A percentile compares a stretch with the other conserved stretches of the same genome.
Conservation (phyloP, 1,284 basidiomycete species). For the Melanopsichium pennsylvanicum region DNA sequence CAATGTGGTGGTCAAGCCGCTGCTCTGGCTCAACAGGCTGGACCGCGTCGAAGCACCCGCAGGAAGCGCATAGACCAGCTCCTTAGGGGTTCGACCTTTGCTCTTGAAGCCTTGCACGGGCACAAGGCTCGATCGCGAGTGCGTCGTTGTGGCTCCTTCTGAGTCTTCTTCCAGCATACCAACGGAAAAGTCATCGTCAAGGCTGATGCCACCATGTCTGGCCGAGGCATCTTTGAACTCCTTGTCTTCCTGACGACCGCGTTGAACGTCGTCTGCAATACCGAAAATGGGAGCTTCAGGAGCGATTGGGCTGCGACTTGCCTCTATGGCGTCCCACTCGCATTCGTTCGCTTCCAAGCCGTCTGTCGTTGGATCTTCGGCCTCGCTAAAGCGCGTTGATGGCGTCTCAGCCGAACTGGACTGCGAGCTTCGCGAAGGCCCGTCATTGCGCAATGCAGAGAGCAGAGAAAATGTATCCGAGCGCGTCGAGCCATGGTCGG, state of each 20-base stretch:
- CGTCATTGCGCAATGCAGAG: slow-evolving; percentile 21
- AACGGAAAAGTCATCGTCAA: slow-evolving; percentile 41
- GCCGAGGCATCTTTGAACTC: not conserved
- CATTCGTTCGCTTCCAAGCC: slow-evolving; percentile 14
- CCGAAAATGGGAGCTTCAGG: slow-evolving; percentile 9
- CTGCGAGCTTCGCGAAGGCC: slow-evolving; percentile 20
- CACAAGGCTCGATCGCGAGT: slow-evolving; percentile 9
- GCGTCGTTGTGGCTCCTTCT: slow-evolving; percentile 7
- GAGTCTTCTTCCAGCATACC: slow-evolving; percentile 35
- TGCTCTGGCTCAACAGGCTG: slow-evolving; percentile 36
- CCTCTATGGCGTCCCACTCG: slow-evolving; percentile 38
- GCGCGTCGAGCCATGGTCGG: slow-evolving; percentile 9
- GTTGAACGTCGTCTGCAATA: not conserved
- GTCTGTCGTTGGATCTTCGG: slow-evolving; percentile 10
- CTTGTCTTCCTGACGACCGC: not conserved
- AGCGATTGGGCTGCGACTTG: slow-evolving; percentile 18
- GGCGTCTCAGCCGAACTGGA: slow-evolving; percentile 42
- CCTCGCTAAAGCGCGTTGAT: slow-evolving; percentile 32
- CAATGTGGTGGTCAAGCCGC: slow-evolving; percentile 4
- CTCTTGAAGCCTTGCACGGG: not conserved
- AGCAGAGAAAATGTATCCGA: slow-evolving; percentile 24
- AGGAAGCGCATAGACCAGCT: slow-evolving; percentile 30
- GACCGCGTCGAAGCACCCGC: slow-evolving; percentile 28
- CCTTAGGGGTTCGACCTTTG: slow-evolving; percentile 1
- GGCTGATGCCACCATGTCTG: slow-evolving; percentile 5